Evolutionary conservation across 768 basidiomycete species (phyloP), one percentile per base, ranked within the genome.

Genomic region (Myochromella boudieri): DNA sequence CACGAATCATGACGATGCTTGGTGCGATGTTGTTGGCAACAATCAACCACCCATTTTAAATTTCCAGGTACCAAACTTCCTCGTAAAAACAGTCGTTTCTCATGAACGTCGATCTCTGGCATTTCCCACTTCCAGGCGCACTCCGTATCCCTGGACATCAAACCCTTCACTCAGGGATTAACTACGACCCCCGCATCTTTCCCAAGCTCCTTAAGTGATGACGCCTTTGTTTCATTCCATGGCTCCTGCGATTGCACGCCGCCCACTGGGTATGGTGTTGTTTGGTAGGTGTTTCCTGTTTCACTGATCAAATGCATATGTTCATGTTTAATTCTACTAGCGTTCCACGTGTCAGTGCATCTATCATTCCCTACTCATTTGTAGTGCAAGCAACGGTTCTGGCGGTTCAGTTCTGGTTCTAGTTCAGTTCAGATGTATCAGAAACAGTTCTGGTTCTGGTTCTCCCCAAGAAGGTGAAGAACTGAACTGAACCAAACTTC

Each of bases 241-340:
- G 74, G 74, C 3, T 72, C 70, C 7, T 71, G 69, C 39, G 43
- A 73, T 38, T 55, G 72, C 6, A 50, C 44, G 6, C 71, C 72
- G 11, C 73, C 73, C 3, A 75, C 73, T 3, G 74, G 74, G 6
- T 76, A 76, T 47, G 71, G 70, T 15, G 69, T 76, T 22, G 67
- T 75, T 9, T 60, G 58, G 74, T 74, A 34, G 44, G 56, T 15
- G 34, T 12, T 33, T 18, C n/a, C n/a, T 6, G 7, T 15, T n/a
- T n/a, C n/a, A 10, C 18, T 12, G 26, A 14, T 27, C 17, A 10
- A 10, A 24, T n/a, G 17, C 17, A 22, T 29, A 9, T 6, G 12
- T 17, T 29, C 20, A n/a, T n/a, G n/a, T 43, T 29, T n/a, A 27
- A n/a, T n/a, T 9, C 12, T 20, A 18, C 5, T 40, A 68, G 68